Percentiles rank a stretch among this genome's conserved stretches.
phyloP scores from a whole-genome alignment of 768 basidiomycete genomes.

The Strobilomyces echinocephalus region DNA sequence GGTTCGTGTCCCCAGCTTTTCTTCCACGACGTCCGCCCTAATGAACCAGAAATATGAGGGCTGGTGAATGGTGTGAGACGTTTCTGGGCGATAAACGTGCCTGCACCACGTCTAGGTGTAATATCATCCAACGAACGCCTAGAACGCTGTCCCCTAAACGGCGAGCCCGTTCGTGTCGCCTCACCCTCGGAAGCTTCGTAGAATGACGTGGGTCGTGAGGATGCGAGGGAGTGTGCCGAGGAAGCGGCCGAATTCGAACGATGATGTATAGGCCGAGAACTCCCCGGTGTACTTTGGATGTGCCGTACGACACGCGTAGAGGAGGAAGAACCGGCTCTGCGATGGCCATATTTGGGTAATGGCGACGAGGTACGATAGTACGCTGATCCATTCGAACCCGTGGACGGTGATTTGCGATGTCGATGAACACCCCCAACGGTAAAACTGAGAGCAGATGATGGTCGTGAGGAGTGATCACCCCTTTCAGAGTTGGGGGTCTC shows the following conservation, averaged over 20 bases:
- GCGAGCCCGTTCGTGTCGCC: constrained; percentile 58
- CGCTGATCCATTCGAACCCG: constrained; percentile 69
- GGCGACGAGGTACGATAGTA: constrained; percentile 69
- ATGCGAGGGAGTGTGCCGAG: constrained; percentile 69
- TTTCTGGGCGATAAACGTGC: constrained; percentile 81
- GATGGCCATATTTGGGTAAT: constrained; percentile 67
- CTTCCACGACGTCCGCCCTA: constrained; percentile 79
- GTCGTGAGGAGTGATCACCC: constrained; percentile 72
- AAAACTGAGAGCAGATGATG: constrained; percentile 82
- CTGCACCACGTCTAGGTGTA: constrained; percentile 37
- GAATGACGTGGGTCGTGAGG: constrained; percentile 73
- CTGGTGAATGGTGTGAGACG: constrained; percentile 68
- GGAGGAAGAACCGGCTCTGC: constrained; percentile 74
- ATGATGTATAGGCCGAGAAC: constrained; percentile 48
- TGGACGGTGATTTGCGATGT: constrained; percentile 72
- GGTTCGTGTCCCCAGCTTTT: constrained; percentile 86
- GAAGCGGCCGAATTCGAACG: constrained; percentile 76
- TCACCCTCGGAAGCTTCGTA: constrained; percentile 73
- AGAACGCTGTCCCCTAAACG: constrained; percentile 47
- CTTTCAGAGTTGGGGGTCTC: constrained; percentile 87
- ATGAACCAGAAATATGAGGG: constrained; percentile 42
- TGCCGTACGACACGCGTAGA: constrained; percentile 79
- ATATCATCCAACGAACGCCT: constrained; percentile 47
- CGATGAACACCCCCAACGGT: constrained; percentile 47
- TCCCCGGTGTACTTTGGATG: constrained; percentile 37